A percentile compares a stretch with the other conserved stretches of the same genome.
Evolutionary conservation across 1,284 basidiomycete genomes (phyloP).

Genomic region (Apiotrichum domesticum): DNA sequence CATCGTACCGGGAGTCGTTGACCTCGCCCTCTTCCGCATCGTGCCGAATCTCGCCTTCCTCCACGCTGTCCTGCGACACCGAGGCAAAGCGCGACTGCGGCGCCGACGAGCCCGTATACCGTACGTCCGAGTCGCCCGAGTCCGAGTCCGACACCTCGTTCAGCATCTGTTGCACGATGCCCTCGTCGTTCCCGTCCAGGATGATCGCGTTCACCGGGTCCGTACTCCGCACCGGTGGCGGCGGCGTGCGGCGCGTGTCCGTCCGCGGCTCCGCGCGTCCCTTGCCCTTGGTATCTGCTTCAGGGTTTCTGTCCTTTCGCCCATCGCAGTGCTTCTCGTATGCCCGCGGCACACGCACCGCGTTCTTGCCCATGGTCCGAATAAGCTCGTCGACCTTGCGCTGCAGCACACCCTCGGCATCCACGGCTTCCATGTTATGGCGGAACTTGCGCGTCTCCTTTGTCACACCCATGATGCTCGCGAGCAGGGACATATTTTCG

Average conservation of each 20-base stretch:
- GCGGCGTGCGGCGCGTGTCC: not conserved
- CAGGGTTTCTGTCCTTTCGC: too few species aligned
- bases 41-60: not conserved
- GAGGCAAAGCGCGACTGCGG: not conserved
- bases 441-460: slow-evolving; percentile 58
- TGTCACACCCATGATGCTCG: slow-evolving; percentile 71
- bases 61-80: not conserved
- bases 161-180: not conserved
- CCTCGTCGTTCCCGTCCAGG: slow-evolving; percentile 2
- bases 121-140: not conserved
- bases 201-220: slow-evolving; percentile 5
- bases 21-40: not conserved
- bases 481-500: slow-evolving; percentile 71
- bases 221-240: not conserved
- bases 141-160: not conserved
- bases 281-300: too few species aligned
- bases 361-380: not conserved
- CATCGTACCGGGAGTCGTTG: not conserved
- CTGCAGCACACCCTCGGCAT: not conserved
- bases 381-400: not conserved
- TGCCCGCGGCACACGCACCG: not conserved
- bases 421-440: not conserved
- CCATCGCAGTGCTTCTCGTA: too few species aligned
- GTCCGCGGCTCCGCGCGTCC: too few species aligned
- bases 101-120: not conserved